Evolutionary conservation across 352 stramenopile species (phyloP), one percentile per base, ranked within the genome.

Genomic region (Phytophthora boehmeriae): DNA sequence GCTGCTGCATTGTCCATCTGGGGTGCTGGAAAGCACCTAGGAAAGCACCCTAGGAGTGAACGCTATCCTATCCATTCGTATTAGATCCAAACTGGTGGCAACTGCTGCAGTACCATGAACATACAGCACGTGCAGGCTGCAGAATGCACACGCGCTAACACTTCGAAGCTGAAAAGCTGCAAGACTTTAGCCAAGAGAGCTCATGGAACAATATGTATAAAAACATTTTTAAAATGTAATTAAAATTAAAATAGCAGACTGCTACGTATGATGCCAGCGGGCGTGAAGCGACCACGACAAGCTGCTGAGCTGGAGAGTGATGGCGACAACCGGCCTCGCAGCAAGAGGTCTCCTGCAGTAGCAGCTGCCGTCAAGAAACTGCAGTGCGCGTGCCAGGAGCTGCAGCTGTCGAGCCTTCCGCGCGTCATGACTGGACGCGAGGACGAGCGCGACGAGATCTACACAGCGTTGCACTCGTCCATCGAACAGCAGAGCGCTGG

Each of bases 381-480:
- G 19, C 69, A 81, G n/a, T 52, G 61, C 20, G 81, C 75, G 25
- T 89, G 78, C 25, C 54, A 87, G 28, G 77, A 91, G 46, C 61
- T 91, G 38, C 79, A 86, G 51, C 54, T 89, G 22, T 91, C 79
- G 16, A 86, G 76, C 47, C 64, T 83, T 13, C 78, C 81, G 1
- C 68, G 75, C 14, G 65, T 72, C 14, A 83, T 85, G 60, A 83
- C 79, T 0, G 81, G 79, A 1, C 81, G 81, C 16, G 81, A 91
- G 46, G 68, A 86, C 38, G 81, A 91, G 62, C 76, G 75, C 28
- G 67, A 66, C 22, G 68, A 86, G 49, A 88, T 92, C 50, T 78
- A 86, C 63, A 66, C 76, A 9, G 71, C 74, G 19, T 54, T 92
- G 13, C 74, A 67, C 11, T 76, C 64, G 2, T 79, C 78, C n/a